Conservation (phyloP, 2,329 filamentous ascomycete species). For the Neonectria faginata region DNA sequence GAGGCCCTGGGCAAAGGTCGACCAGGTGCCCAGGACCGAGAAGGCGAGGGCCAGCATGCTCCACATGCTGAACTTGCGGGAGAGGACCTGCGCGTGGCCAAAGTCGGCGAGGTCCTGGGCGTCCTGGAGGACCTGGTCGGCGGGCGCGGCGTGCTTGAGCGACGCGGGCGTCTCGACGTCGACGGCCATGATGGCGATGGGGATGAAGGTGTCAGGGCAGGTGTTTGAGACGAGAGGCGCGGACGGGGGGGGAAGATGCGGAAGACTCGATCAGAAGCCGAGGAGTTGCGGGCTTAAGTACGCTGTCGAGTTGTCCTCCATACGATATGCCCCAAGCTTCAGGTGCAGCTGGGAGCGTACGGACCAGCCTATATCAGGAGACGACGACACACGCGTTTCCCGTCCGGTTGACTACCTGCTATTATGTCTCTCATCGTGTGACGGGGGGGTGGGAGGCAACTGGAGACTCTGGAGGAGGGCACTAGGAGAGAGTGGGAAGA, state of each 20-base stretch:
- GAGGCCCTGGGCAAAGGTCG: slow-evolving; percentile 64
- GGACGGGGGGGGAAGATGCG: background rate
- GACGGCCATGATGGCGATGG: slow-evolving; percentile 39
- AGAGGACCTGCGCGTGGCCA: slow-evolving; percentile 54
- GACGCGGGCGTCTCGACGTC: slow-evolving; percentile 42
- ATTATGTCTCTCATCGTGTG: slow-evolving; percentile 16
- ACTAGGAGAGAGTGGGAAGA: too few species aligned
- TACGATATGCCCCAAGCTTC: background rate
- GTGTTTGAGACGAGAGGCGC: slow-evolving; percentile 6
- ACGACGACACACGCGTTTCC: slow-evolving; percentile 20
- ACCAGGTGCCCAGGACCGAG: slow-evolving; percentile 68
- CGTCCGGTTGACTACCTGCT: background rate
- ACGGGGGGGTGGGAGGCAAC: background rate
- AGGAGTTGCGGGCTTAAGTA: slow-evolving; percentile 22
- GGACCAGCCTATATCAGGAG: slow-evolving; percentile 27
- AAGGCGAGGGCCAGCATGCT: slow-evolving; percentile 70
- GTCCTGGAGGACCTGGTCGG: slow-evolving; percentile 50
- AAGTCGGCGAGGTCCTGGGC: slow-evolving; percentile 55
- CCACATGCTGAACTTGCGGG: slow-evolving; percentile 63
- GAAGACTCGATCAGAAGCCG: background rate
- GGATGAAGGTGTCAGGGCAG: background rate
- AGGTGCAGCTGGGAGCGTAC: slow-evolving; percentile 16
- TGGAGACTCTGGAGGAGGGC: too few species aligned
- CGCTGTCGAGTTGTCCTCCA: background rate
- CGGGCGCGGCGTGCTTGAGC: slow-evolving; percentile 38